Conservation (phyloP, 305 asterid genomes). For the Solanum hybrid region DNA sequence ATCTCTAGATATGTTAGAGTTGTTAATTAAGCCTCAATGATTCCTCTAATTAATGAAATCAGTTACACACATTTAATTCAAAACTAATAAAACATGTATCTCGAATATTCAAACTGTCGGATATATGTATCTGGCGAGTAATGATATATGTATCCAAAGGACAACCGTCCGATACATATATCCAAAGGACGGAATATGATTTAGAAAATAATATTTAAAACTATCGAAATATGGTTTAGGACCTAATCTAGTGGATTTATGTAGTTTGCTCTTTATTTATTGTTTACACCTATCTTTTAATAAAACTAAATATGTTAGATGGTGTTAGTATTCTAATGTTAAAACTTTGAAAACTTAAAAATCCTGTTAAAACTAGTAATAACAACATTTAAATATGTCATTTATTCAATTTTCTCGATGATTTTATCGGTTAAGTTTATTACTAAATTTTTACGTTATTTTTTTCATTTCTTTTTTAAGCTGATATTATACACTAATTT, state of each 20-base stretch:
- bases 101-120: not conserved
- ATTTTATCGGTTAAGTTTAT: too few relatives aligned
- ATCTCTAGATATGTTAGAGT: not conserved
- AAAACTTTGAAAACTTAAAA: not conserved
- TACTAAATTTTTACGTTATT: not conserved
- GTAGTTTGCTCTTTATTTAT: not conserved
- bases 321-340: not conserved
- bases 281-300: not conserved
- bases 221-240: too few relatives aligned
- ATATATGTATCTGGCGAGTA: not conserved
- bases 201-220: too few relatives aligned
- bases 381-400: not conserved
- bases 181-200: not conserved
- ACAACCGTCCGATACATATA: not conserved
- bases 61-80: not conserved
- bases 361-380: not conserved
- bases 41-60: not conserved
- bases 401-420: not conserved
- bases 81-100: not conserved
- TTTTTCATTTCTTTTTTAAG: not conserved
- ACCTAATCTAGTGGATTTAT: not conserved
- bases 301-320: not conserved
- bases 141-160: not conserved
- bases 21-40: not conserved
- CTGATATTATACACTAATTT: not conserved